phyloP scores from a whole-genome alignment of 768 basidiomycete genomes.

The Lactifluus piperatus region DNA sequence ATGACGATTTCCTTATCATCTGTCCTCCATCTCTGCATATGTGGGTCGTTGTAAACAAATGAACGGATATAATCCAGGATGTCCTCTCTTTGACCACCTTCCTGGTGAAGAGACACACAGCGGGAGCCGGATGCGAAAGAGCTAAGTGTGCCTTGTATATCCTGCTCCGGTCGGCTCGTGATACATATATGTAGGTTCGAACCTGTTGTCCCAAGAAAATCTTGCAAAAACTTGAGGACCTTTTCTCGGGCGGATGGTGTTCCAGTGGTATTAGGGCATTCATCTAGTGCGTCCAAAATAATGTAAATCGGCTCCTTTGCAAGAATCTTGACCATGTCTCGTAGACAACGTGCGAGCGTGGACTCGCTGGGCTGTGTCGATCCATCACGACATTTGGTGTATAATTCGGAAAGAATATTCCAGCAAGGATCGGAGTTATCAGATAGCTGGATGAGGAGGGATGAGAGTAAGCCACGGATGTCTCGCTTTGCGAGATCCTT shows the following conservation, averaged over 20 bases:
- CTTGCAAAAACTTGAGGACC: not conserved
- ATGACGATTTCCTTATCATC: not conserved
- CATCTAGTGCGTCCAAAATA: not conserved
- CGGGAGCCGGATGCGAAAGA: not conserved
- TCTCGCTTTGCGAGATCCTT: not conserved
- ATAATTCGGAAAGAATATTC: not conserved
- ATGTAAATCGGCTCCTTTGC: not conserved
- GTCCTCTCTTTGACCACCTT: not conserved
- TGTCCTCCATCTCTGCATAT: not conserved
- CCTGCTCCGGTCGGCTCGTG: not conserved
- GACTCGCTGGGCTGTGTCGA: not conserved
- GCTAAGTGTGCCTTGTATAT: not conserved
- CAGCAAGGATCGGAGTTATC: not conserved
- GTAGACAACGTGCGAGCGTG: not conserved
- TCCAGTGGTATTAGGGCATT: not conserved
- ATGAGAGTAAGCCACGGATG: not conserved
- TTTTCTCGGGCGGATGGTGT: not conserved
- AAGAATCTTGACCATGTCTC: not conserved
- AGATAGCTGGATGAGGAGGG: not conserved
- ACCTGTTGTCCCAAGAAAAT: not conserved
- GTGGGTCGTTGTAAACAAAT: not conserved
- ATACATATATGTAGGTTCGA: not conserved
- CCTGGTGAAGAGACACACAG: not conserved
- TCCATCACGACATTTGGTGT: not conserved
- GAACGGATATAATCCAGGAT: not conserved